Conservation (phyloP, 2,329 filamentous ascomycete species). For the Fusarium sulawesiense region DNA sequence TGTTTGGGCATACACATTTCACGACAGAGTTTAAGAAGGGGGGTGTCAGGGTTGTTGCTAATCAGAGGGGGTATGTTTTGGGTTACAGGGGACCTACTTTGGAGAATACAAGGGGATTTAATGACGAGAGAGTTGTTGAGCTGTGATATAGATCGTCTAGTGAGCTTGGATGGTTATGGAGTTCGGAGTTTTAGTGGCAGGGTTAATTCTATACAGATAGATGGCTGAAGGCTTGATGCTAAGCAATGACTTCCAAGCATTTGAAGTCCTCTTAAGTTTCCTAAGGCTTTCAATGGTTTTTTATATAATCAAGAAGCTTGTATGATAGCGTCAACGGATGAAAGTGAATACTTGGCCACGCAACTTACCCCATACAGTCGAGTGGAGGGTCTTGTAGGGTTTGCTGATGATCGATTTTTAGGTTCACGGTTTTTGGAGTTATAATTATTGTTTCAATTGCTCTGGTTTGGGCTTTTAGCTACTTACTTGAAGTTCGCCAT, state of each 20-base stretch:
- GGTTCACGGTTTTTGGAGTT: neutral
- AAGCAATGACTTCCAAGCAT: neutral
- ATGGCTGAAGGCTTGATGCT: neutral
- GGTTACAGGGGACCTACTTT: constrained; percentile 40
- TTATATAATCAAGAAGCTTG: neutral
- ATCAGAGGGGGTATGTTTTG: constrained; percentile 59
- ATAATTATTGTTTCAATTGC: neutral
- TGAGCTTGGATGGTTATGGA: neutral
- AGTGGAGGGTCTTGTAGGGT: neutral
- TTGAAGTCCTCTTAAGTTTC: no score
- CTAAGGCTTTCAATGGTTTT: no score
- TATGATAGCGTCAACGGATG: neutral
- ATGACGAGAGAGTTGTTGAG: constrained; percentile 41
- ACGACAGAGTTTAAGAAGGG: constrained; percentile 51
- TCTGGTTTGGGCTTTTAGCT: neutral
- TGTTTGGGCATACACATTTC: constrained; percentile 63
- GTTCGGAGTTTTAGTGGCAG: neutral
- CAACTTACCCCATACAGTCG: neutral
- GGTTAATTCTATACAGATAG: neutral
- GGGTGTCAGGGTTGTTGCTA: constrained; percentile 55
- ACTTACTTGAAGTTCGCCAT: neutral
- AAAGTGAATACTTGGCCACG: neutral
- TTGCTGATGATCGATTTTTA: neutral
- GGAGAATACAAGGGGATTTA: constrained; percentile 42
- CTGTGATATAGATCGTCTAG: constrained; percentile 17